Evolutionary conservation across 805 yeast genomes (phyloP).

Genomic region (Ogataea trehaloabstinens): DNA sequence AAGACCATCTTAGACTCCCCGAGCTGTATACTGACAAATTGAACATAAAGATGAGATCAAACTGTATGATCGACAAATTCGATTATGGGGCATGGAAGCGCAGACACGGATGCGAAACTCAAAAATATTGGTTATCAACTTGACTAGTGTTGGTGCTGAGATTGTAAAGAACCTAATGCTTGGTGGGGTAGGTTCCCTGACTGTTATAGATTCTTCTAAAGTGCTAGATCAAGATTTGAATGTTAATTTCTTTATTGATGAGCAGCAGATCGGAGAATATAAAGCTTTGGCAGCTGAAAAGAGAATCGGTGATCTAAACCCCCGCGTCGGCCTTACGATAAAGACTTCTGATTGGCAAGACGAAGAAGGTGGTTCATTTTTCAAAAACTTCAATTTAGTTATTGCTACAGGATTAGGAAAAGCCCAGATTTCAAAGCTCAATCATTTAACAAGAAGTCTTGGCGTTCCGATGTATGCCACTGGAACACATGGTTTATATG

Average conservation of each 20-base stretch:
- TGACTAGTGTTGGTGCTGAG: constrained; percentile 81
- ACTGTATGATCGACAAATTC: constrained; percentile 88
- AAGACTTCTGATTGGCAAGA: constrained; percentile 33
- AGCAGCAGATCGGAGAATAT: constrained; percentile 50
- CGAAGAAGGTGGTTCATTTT: constrained; percentile 34
- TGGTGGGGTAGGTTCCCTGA: constrained; percentile 81
- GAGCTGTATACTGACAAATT: no score
- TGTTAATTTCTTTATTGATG: constrained; percentile 70
- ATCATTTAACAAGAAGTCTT: constrained; percentile 52
- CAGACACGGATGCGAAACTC: constrained; percentile 76
- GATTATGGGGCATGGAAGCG: constrained; percentile 95
- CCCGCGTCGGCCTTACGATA: constrained; percentile 61
- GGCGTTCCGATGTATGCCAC: constrained; percentile 67
- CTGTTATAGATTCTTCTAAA: constrained; percentile 58
- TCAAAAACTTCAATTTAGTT: constrained; percentile 61
- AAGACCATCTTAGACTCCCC: no score
- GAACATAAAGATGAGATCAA: constrained; percentile 69
- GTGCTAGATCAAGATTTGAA: constrained; percentile 64
- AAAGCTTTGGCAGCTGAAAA: constrained; percentile 54
- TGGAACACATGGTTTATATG: constrained; percentile 76
- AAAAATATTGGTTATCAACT: constrained; percentile 62
- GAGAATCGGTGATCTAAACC: constrained; percentile 71
- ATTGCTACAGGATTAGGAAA: constrained; percentile 67
- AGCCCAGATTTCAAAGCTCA: constrained; percentile 44
- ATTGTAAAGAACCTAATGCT: constrained; percentile 78